phyloP scores from a whole-genome alignment of 805 yeast genomes.

The Cyberlindnera samutprakarnensis region DNA sequence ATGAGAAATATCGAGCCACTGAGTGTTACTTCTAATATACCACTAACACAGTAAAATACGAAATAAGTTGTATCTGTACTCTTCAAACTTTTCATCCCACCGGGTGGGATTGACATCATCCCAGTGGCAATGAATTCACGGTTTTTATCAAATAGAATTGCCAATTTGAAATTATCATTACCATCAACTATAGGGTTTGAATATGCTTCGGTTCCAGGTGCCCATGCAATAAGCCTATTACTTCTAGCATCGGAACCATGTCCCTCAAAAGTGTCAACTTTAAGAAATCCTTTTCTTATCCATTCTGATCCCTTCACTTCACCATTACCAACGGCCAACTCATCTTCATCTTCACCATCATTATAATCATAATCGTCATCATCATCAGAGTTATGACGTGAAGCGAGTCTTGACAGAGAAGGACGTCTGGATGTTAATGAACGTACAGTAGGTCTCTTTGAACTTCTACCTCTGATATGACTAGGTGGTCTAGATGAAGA shows the following conservation, averaged over 20 bases:
- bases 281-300: slow-evolving; percentile 35
- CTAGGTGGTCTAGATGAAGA: slow-evolving; percentile 12
- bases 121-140: slow-evolving; percentile 68
- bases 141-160: slow-evolving; percentile 56
- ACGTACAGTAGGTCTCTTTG: slow-evolving; percentile 1
- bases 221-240: slow-evolving; percentile 53
- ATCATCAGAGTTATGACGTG: slow-evolving; percentile 23
- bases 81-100: slow-evolving; percentile 52
- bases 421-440: slow-evolving; percentile 7
- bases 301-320: slow-evolving; percentile 42
- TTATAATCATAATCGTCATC: slow-evolving; percentile 25
- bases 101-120: slow-evolving; percentile 54
- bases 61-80: slow-evolving; percentile 57
- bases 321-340: slow-evolving; percentile 21
- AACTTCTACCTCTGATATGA: not conserved
- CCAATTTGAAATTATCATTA: slow-evolving; percentile 51
- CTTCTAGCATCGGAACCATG: slow-evolving; percentile 39
- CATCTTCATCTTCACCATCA: slow-evolving; percentile 17
- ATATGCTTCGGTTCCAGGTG: slow-evolving; percentile 46
- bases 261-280: slow-evolving; percentile 41
- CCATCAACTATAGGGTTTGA: slow-evolving; percentile 31
- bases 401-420: slow-evolving; percentile 6
- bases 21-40: slow-evolving; percentile 60
- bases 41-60: slow-evolving; percentile 68
- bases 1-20: slow-evolving; percentile 53